A percentile compares a stretch with the other conserved stretches of the same genome.
Conservation (phyloP, 1,139 yeast species). For the Nakaseomyces nivariensis region DNA sequence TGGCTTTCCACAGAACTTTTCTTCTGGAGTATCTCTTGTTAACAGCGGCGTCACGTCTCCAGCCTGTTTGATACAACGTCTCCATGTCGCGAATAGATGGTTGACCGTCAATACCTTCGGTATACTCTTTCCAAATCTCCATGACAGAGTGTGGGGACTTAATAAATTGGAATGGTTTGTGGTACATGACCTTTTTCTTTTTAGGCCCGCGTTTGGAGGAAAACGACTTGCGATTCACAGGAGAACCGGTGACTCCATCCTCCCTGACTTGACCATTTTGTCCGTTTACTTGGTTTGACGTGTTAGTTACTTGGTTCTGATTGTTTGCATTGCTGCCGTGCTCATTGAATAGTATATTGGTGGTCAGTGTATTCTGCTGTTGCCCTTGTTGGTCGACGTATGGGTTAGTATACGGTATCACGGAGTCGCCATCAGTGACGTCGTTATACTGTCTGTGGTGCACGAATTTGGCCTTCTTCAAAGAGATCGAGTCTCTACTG, state of each 20-base stretch:
- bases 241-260: not conserved
- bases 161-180: constrained; percentile 30
- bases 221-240: constrained; percentile 1
- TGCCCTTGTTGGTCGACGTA: constrained; percentile 1
- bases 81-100: constrained; percentile 34
- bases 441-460: constrained; percentile 3
- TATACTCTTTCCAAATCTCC: constrained; percentile 36
- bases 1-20: constrained; percentile 33
- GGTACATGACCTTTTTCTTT: constrained; percentile 25
- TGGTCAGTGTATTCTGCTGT: not conserved
- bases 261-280: not conserved
- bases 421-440: constrained; percentile 2
- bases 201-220: constrained; percentile 11
- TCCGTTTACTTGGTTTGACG: not conserved
- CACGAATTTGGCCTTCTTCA: not conserved
- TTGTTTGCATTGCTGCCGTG: not conserved
- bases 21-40: constrained; percentile 34
- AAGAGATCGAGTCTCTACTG: not conserved
- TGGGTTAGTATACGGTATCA: constrained; percentile 2
- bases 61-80: constrained; percentile 31
- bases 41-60: constrained; percentile 36
- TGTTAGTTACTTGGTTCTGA: not conserved
- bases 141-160: constrained; percentile 34
- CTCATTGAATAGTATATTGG: constrained; percentile 1
- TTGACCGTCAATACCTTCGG: constrained; percentile 31